Evolutionary conservation across 208 protist genomes (phyloP).

Genomic region (Leishmania braziliensis): DNA sequence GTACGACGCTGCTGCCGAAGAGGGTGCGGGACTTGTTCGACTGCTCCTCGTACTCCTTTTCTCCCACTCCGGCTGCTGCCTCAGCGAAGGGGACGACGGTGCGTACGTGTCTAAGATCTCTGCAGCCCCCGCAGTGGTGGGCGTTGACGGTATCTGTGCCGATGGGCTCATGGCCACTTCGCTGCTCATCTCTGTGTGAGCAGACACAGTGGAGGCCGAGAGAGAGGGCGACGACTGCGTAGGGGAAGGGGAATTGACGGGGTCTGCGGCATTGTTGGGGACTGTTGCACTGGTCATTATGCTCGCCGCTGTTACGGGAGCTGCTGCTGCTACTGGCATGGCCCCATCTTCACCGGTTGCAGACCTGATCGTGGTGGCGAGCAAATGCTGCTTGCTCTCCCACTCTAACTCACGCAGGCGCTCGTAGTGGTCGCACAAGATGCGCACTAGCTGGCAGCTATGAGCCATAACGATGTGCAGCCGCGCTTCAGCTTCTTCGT

Average conservation of each 20-base stretch:
- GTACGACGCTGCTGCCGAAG: neutral
- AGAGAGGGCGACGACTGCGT: neutral
- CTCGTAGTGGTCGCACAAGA: constrained; percentile 4
- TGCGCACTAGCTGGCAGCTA: neutral
- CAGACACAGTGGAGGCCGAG: neutral
- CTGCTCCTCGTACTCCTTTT: neutral
- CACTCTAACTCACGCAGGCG: neutral
- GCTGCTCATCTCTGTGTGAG: neutral
- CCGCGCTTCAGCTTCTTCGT: constrained; percentile 7
- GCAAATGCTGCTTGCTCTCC: neutral
- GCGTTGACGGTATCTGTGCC: neutral
- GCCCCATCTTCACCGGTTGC: neutral
- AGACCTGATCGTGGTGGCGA: neutral
- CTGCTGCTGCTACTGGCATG: neutral
- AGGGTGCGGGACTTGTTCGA: neutral
- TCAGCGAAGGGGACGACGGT: neutral
- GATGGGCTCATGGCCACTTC: neutral
- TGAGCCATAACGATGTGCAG: constrained; percentile 3
- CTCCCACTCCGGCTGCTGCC: neutral
- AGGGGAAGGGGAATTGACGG: too few relatives aligned
- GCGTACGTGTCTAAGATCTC: neutral
- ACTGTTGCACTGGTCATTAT: too few relatives aligned
- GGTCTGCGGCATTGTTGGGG: neutral
- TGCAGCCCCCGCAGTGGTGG: neutral
- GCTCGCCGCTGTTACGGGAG: neutral